Percentiles rank a stretch among this genome's conserved stretches.
These are phyloP conservation scores for Aureoboletus auriporus DNA, from an alignment of 768 basidiomycete genomes.

Conservation along the genomic window DNA sequence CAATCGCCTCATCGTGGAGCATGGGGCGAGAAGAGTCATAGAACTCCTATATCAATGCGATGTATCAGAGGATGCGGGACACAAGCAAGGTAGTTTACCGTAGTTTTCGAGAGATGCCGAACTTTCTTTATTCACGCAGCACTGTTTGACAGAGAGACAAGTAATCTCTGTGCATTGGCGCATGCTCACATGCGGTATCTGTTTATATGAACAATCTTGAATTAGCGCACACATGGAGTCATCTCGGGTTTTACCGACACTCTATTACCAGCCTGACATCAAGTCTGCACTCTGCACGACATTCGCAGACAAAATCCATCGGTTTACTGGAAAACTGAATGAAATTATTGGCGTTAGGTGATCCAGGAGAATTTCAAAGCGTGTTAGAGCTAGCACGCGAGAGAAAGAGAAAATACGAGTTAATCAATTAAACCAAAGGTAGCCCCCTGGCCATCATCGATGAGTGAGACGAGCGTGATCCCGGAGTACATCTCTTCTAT, in stretches of 20 bases:
- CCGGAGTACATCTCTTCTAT: too few relatives aligned
- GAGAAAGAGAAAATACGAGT: constrained; percentile 20
- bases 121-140: neutral
- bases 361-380: constrained; percentile 25
- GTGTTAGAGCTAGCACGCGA: constrained; percentile 6
- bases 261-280: constrained; percentile 25
- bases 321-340: constrained; percentile 46
- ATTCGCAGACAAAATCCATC: constrained; percentile 39
- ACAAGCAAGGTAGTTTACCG: constrained; percentile 19
- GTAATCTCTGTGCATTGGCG: constrained; percentile 42
- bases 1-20: constrained; percentile 21
- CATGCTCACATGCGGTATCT: constrained; percentile 18
- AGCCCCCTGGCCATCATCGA: too few relatives aligned
- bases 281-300: constrained; percentile 35
- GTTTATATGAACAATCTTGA: constrained; percentile 14
- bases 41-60: constrained; percentile 13
- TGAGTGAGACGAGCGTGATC: too few relatives aligned
- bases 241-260: constrained; percentile 23
- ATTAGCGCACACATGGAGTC: constrained; percentile 7
- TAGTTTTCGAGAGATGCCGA: neutral
- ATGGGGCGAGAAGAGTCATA: constrained; percentile 17
- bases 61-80: constrained; percentile 33
- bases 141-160: constrained; percentile 34
- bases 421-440: too few relatives aligned
- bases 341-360: constrained; percentile 20